Evolutionary conservation across 2,329 filamentous ascomycete species (phyloP).

Genomic region (Monilinia vaccinii-corymbosi): DNA sequence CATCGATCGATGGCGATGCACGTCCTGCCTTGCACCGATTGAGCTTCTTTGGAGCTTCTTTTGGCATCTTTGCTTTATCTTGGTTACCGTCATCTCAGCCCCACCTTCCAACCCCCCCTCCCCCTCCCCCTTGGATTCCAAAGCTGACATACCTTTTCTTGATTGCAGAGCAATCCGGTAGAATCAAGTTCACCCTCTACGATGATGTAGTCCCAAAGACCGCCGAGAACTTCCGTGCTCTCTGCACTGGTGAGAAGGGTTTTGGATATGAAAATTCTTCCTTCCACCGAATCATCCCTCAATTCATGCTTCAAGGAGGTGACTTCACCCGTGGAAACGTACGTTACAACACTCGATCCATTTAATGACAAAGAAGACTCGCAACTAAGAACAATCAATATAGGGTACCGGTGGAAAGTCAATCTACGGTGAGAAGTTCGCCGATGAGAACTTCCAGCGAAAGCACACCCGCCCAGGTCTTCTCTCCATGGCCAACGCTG

Average conservation of each 20-base stretch:
- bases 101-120: slow-evolving; percentile 10
- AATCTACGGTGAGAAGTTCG: slow-evolving; percentile 92
- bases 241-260: slow-evolving; percentile 78
- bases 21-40: not conserved
- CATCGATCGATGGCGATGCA: not conserved
- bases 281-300: slow-evolving; percentile 88
- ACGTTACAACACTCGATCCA: slow-evolving; percentile 32
- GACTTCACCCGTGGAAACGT: slow-evolving; percentile 92
- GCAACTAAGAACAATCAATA: slow-evolving; percentile 45
- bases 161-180: slow-evolving; percentile 53
- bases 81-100: slow-evolving; percentile 16
- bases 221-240: slow-evolving; percentile 87
- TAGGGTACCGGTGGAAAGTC: slow-evolving; percentile 81
- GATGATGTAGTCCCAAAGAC: slow-evolving; percentile 79
- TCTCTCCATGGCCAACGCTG: slow-evolving; percentile 92
- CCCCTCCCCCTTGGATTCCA: slow-evolving; percentile 9
- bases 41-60: slow-evolving; percentile 9
- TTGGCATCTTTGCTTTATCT: no score
- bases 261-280: slow-evolving; percentile 74
- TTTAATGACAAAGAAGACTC: slow-evolving; percentile 25
- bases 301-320: slow-evolving; percentile 95
- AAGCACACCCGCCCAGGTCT: slow-evolving; percentile 69
- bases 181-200: slow-evolving; percentile 83
- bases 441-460: slow-evolving; percentile 80
- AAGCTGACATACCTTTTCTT: slow-evolving; percentile 21